phyloP scores from a whole-genome alignment of 2,329 filamentous ascomycete species.

The Trichoderma sp. region DNA sequence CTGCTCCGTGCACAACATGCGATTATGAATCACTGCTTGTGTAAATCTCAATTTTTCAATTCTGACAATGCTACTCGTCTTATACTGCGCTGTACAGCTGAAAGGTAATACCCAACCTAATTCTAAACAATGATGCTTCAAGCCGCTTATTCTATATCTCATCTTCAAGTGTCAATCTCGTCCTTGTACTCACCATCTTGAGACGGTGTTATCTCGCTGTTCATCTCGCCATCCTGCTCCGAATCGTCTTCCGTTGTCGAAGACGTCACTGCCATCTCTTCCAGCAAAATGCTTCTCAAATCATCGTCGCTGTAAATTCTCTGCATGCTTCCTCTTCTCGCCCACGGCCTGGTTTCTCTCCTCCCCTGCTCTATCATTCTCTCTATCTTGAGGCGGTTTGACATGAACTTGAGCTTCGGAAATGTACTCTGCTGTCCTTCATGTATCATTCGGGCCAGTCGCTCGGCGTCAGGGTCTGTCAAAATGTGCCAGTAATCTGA shows the following conservation, averaged over 20 bases:
- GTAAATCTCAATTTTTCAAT: not conserved
- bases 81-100: not conserved
- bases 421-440: conserved; percentile 88
- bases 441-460: conserved; percentile 85
- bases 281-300: conserved; percentile 50
- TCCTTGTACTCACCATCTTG: conserved; percentile 26
- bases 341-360: conserved; percentile 51
- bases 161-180: not conserved
- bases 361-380: conserved; percentile 62
- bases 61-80: not conserved
- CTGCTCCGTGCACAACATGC: not conserved
- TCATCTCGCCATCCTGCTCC: conserved; percentile 31
- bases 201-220: not conserved
- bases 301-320: conserved; percentile 64
- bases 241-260: conserved; percentile 41
- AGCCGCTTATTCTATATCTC: not conserved
- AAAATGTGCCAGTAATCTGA: conserved; percentile 87
- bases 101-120: not conserved
- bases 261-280: conserved; percentile 34
- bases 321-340: conserved; percentile 56
- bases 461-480: conserved; percentile 72
- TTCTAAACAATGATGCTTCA: not conserved
- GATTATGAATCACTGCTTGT: not conserved
- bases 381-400: conserved; percentile 84
- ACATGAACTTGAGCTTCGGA: conserved; percentile 88